These are phyloP conservation scores for Aureobasidium mangrovei DNA, from an alignment of 2,329 filamentous ascomycete species.

Conservation along the genomic window DNA sequence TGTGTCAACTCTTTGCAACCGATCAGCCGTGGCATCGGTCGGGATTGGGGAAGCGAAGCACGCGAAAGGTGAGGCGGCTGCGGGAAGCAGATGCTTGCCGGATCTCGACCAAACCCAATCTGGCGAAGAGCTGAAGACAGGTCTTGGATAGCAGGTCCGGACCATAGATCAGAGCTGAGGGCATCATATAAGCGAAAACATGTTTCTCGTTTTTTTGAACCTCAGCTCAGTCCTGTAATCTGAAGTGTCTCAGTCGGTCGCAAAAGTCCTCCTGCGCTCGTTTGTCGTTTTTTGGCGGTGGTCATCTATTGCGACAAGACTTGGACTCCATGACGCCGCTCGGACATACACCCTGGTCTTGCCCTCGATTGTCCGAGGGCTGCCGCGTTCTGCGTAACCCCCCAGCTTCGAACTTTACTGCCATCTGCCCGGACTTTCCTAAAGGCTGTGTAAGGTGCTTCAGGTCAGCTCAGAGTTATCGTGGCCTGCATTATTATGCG, in stretches of 20 bases:
- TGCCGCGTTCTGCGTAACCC: too few relatives aligned
- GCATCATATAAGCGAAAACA: too few relatives aligned
- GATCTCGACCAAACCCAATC: too few relatives aligned
- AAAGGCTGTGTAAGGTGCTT: conserved; percentile 6
- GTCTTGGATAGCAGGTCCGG: too few relatives aligned
- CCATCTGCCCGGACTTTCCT: not conserved
- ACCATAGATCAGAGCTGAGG: too few relatives aligned
- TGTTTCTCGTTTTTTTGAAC: not conserved
- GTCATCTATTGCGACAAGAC: not conserved
- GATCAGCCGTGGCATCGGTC: not conserved
- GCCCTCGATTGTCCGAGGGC: not conserved
- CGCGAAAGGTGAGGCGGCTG: not conserved
- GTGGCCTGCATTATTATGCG: conserved; percentile 2
- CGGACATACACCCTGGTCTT: conserved; percentile 2
- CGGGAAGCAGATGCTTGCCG: too few relatives aligned
- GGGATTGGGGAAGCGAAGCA: conserved; percentile 7
- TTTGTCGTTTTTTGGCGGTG: not conserved
- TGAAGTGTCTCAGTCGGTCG: not conserved
- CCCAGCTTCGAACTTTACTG: not conserved
- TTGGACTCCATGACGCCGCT: conserved; percentile 6
- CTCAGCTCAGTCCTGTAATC: not conserved
- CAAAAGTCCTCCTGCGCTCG: not conserved
- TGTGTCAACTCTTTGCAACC: conserved; percentile 3
- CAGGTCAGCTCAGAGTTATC: conserved; percentile 5
- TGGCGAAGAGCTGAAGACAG: too few relatives aligned